These are phyloP conservation scores for Phytophthora cryptogea DNA, from an alignment of 352 stramenopile species.

Conservation along the genomic window DNA sequence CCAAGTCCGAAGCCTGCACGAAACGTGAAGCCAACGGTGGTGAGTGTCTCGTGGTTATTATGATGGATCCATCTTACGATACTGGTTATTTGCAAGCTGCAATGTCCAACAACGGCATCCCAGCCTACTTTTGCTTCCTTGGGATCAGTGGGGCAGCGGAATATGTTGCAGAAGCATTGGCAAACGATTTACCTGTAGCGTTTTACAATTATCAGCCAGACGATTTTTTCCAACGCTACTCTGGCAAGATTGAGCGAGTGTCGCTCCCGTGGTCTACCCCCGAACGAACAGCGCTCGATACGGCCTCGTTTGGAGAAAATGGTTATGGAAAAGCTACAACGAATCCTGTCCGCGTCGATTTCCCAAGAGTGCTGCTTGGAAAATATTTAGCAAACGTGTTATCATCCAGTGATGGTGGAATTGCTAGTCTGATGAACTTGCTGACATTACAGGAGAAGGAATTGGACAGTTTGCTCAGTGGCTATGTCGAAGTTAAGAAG, in stretches of 20 bases:
- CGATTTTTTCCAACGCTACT: conserved; percentile 37
- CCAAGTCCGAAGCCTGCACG: conserved; percentile 48
- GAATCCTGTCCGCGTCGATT: conserved; percentile 51
- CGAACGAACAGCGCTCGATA: conserved; percentile 24
- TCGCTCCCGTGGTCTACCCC: conserved; percentile 41
- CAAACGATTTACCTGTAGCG: conserved; percentile 31
- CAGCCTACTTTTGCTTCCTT: conserved; percentile 50
- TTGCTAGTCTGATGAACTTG: conserved; percentile 23
- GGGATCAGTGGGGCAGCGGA: conserved; percentile 20
- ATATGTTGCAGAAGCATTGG: conserved; percentile 39
- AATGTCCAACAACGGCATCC: conserved; percentile 45
- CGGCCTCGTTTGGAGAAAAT: conserved; percentile 49
- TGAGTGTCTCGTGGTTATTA: conserved; percentile 50
- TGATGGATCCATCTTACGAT: conserved; percentile 44
- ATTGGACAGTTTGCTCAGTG: conserved; percentile 25
- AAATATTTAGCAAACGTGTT: conserved; percentile 39
- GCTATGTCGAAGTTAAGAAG: conserved; percentile 3
- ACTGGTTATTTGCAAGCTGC: conserved; percentile 45
- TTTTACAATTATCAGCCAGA: conserved; percentile 66
- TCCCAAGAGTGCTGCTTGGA: conserved; percentile 34
- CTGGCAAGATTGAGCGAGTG: conserved; percentile 38
- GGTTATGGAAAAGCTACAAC: conserved; percentile 46
- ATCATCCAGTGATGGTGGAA: conserved; percentile 20
- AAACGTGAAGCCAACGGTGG: conserved; percentile 26
- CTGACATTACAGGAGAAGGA: conserved; percentile 28